Percentiles rank a stretch among this genome's conserved stretches.
Conservation (phyloP, 2,329 filamentous ascomycete genomes). For the Teratosphaeria zuluensis region DNA sequence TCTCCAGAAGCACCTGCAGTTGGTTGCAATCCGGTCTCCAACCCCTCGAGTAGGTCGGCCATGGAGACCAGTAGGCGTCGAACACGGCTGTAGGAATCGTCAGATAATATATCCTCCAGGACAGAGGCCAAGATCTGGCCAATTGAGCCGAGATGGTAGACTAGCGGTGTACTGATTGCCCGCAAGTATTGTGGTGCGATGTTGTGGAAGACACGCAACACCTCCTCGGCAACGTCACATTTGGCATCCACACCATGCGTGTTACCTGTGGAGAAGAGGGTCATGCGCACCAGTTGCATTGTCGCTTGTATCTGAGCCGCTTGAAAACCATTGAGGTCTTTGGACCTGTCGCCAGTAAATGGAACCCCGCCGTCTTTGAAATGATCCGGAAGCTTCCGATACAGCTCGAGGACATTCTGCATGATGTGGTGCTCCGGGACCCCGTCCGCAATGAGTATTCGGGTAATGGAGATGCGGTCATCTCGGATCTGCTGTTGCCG, state of each 20-base stretch:
- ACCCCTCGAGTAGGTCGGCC: constrained; percentile 36
- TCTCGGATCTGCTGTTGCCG: constrained; percentile 11
- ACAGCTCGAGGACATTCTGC: constrained; percentile 19
- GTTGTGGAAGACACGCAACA: constrained; percentile 34
- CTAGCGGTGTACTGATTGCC: constrained; percentile 40
- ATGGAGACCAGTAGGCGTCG: constrained; percentile 34
- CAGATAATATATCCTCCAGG: constrained; percentile 36
- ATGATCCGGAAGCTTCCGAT: constrained; percentile 19
- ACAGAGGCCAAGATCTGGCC: constrained; percentile 41
- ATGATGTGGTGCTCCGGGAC: constrained; percentile 21
- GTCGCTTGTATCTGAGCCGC: constrained; percentile 43
- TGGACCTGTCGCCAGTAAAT: constrained; percentile 24
- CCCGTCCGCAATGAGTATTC: constrained; percentile 17
- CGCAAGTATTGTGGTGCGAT: constrained; percentile 38
- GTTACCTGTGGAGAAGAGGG: constrained; percentile 25
- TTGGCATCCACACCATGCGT: constrained; percentile 30
- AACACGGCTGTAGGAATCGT: constrained; percentile 33
- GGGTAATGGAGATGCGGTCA: constrained; percentile 14
- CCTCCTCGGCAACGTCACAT: constrained; percentile 37
- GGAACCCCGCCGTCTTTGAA: constrained; percentile 22
- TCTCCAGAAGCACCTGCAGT: constrained; percentile 31
- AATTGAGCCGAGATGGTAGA: constrained; percentile 41
- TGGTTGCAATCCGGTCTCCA: constrained; percentile 34
- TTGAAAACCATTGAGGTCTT: constrained; percentile 39
- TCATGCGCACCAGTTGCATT: constrained; percentile 39